A percentile compares a stretch with the other conserved stretches of the same genome.
phyloP scores from a whole-genome alignment of 2,329 filamentous ascomycete genomes.

The Alternaria brassicae region DNA sequence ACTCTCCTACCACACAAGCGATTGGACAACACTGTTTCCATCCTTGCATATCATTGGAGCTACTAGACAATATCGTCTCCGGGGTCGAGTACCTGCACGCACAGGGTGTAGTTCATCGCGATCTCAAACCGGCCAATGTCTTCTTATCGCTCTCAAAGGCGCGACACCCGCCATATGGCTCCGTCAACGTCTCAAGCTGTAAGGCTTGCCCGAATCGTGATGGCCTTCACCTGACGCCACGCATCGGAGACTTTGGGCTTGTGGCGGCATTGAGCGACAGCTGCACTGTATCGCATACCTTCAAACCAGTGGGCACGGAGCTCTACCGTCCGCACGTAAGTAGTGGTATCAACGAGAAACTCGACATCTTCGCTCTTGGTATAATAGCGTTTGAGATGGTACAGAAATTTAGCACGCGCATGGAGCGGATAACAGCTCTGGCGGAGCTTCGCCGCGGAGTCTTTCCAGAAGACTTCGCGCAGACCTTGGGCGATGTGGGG shows the following conservation, averaged over 20 bases:
- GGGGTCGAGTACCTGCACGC: slow-evolving; percentile 71
- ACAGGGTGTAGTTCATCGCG: slow-evolving; percentile 68
- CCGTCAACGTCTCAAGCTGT: slow-evolving; percentile 58
- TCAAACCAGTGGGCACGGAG: slow-evolving; percentile 65
- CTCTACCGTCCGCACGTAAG: slow-evolving; percentile 63
- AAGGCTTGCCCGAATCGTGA: slow-evolving; percentile 51
- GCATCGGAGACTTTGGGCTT: slow-evolving; percentile 73
- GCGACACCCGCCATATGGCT: slow-evolving; percentile 50
- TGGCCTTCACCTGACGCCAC: slow-evolving; percentile 60
- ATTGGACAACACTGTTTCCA: slow-evolving; percentile 67
- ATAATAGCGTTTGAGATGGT: slow-evolving; percentile 69
- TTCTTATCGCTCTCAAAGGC: slow-evolving; percentile 62
- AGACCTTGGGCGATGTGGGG: slow-evolving; percentile 28
- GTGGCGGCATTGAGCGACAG: slow-evolving; percentile 61
- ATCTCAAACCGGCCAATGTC: slow-evolving; percentile 73
- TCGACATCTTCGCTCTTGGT: slow-evolving; percentile 69
- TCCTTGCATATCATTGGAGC: slow-evolving; percentile 60
- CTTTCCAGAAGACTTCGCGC: slow-evolving; percentile 40
- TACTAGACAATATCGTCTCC: slow-evolving; percentile 67
- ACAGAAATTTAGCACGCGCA: slow-evolving; percentile 56
- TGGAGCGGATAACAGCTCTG: slow-evolving; percentile 51
- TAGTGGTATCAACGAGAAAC: slow-evolving; percentile 55
- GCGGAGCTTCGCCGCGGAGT: slow-evolving; percentile 41
- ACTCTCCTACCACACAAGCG: slow-evolving; percentile 14
- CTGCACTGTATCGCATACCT: slow-evolving; percentile 29